These are phyloP conservation scores for Lachnellula arida DNA, from an alignment of 2,329 filamentous ascomycete species.

Conservation along the genomic window DNA sequence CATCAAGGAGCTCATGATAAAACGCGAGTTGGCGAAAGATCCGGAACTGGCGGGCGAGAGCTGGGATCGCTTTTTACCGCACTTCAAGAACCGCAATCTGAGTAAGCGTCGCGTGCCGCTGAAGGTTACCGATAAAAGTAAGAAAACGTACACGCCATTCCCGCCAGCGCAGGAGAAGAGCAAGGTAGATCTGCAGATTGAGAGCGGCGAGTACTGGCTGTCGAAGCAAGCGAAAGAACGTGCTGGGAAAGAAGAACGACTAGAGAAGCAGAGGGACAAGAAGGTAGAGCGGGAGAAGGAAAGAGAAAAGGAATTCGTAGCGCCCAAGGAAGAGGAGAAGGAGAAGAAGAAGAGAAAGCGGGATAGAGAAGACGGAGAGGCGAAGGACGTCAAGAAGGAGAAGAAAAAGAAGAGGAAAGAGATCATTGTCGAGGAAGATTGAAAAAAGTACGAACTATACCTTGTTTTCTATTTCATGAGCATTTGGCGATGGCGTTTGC, in stretches of 20 bases:
- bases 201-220: slow-evolving; percentile 95
- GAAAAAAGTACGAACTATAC: neutral
- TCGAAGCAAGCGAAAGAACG: slow-evolving; percentile 89
- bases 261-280: slow-evolving; percentile 81
- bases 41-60: slow-evolving; percentile 80
- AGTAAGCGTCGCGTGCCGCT: slow-evolving; percentile 77
- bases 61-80: slow-evolving; percentile 93
- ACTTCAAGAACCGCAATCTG: slow-evolving; percentile 92
- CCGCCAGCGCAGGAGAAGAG: slow-evolving; percentile 96
- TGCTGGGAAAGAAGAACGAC: slow-evolving; percentile 69
- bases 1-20: slow-evolving; percentile 95
- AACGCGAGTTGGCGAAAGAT: slow-evolving; percentile 85
- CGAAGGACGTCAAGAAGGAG: slow-evolving; percentile 16
- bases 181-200: slow-evolving; percentile 97
- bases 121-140: slow-evolving; percentile 87
- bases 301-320: slow-evolving; percentile 78
- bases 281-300: slow-evolving; percentile 85
- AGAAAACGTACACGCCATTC: slow-evolving; percentile 96
- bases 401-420: slow-evolving; percentile 24
- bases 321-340: slow-evolving; percentile 69
- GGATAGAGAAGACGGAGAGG: slow-evolving; percentile 24
- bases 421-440: slow-evolving; percentile 10
- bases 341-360: slow-evolving; percentile 50
- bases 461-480: slow-evolving; percentile 1
- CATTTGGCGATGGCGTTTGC: slow-evolving; percentile 14